Evolutionary conservation across 2,329 filamentous ascomycete genomes (phyloP).

Genomic region (Podosphaera aphanis): DNA sequence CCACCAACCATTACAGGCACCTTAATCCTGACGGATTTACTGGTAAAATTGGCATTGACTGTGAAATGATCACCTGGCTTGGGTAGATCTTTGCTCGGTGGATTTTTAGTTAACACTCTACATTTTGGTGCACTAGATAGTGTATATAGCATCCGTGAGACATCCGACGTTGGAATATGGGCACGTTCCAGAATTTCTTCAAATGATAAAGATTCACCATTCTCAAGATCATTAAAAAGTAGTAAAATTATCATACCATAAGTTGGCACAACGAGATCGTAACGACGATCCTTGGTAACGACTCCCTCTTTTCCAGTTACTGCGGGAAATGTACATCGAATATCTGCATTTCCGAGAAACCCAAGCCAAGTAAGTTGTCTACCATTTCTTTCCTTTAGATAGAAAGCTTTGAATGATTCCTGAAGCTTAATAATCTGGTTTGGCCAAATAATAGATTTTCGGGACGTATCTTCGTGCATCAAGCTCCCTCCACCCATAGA

Average conservation of each 20-base stretch:
- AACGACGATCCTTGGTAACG: conserved; percentile 42
- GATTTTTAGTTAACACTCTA: conserved; percentile 57
- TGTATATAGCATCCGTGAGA: conserved; percentile 57
- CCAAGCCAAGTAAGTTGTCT: conserved; percentile 67
- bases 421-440: conserved; percentile 50
- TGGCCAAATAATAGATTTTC: conserved; percentile 46
- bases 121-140: conserved; percentile 68
- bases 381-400: conserved; percentile 67
- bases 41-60: conserved; percentile 63
- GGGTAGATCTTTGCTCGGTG: conserved; percentile 47
- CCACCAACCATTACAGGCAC: conserved; percentile 51
- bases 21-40: conserved; percentile 70
- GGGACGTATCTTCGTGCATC: conserved; percentile 23
- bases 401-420: conserved; percentile 71
- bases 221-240: conserved; percentile 60
- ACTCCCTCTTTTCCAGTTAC: conserved; percentile 45
- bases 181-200: conserved; percentile 70
- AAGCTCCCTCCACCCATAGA: conserved; percentile 43
- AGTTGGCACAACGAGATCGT: conserved; percentile 81
- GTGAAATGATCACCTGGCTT: conserved; percentile 55
- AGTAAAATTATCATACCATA: conserved; percentile 78
- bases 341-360: conserved; percentile 54
- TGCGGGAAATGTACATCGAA: conserved; percentile 56
- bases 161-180: conserved; percentile 50
- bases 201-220: conserved; percentile 27